Evolutionary conservation across 2,329 filamentous ascomycete species (phyloP), one percentile per base, ranked within the genome.

Genomic region (Allantophomopsis cytisporea): DNA sequence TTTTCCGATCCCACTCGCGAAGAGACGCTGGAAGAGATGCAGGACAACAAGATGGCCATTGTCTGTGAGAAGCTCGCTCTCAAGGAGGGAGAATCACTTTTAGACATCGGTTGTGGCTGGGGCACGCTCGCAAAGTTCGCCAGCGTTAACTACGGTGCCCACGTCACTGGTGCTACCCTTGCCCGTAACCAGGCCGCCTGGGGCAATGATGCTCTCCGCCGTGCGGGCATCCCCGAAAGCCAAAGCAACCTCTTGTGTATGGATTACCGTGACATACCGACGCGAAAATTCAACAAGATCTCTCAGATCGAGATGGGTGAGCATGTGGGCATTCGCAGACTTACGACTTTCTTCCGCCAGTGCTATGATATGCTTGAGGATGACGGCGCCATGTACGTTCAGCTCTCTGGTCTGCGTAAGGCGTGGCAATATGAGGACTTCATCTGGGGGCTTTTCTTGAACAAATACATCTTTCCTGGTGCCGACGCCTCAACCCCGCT

Each of bases 401-500:
- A 83, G 55, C 78, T 80, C 47, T 76, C 78, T 51, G 79, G 78
- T 59, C 64, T 83, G 47, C 68, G 78, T 37, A 82, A 81, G 60
- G 64, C 64, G 45, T 83, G 78, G 78, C 79, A 82, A 55, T 83
- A 81, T 51, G 76, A 82, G 63, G 78, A 83, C 59, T 65, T 81
- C 31, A 74, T 79, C 54, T 82, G 78, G 78, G 78, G 78, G 54
- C 63, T 83, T 14, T 82, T 82, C 65, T 79, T 83, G 76, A 83
- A 82, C 68, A 82, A 82, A 62, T 82, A 83, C 58, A 67, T 83
- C 54, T 83, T 83, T 65, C 79, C 78, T 15, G 78, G 79, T 51
- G 78, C 78, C 8, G 78, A 83, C 51, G 78, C 78, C 18, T 79
- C 73, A 34, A 82, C 77, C 38, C 78, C 78, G 37, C 65, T 83